Base-by-base conservation (phyloP, 441 rosid species). In the Melastoma candidum region DNA sequence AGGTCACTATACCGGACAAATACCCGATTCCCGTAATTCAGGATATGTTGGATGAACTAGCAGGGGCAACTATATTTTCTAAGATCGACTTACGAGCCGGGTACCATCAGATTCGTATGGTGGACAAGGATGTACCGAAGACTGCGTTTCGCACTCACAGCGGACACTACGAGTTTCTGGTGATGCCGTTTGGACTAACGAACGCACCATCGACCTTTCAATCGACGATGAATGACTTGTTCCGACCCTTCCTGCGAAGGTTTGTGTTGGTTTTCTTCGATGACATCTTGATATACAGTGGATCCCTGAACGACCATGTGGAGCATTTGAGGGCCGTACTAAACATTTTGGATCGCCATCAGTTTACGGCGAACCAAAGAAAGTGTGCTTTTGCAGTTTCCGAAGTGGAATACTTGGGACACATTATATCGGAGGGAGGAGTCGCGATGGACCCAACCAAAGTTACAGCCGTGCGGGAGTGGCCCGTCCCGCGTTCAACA, bases 221-320 rank as follows among this genome's bases (percentile, higher is more conserved):
- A 13, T 24, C 13, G 7, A 2, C 26, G 12, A 56, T 56, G 60
- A 56, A 56, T 17, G 1, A 0, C 3, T 1, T 56, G 10, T 56
- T 56, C 17, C 17, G 14, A 46, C 45, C 36, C 3, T 56, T 6
- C 32, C 17, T 56, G 2, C 36, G 27, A 3, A 45, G 26, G 12
- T 56, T 46, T 25, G 46, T 56, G 1, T 25, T 56, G 2, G 51
- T 24, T 1, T 56, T 46, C 22, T 56, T 56, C 7, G 39, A 59
- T 14, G 47, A 50, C n/a, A 59, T 59, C 25, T 25, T 59, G 5
- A 43, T 59, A 5, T 59, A 59, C 14, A 59, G 56, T 17, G 2
- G 8, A 0, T 8, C 9, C 10, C 8, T 11, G 10, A 1, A 43
- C 7, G 1, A 44, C 4, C 63, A 41, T 32, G 3, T 41, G 14